Conservation (phyloP, 495 filamentous ascomycete species). For the Penicillium cosmopolitanum region DNA sequence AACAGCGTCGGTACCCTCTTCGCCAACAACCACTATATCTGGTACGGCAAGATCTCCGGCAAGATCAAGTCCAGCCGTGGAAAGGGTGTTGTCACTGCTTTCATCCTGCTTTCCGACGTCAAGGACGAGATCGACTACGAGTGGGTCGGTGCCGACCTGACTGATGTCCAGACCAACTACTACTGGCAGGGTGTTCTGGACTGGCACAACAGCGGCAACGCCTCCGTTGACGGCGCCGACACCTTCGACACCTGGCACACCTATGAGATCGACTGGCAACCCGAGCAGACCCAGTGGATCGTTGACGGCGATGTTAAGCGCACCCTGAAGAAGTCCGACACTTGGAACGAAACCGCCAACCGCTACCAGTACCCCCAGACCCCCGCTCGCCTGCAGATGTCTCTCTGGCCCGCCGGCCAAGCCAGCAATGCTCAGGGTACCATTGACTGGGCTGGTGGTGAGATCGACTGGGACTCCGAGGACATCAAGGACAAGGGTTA, state of each 20-base stretch:
- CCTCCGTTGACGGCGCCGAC: slow-evolving; percentile 60
- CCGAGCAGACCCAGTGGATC: slow-evolving; percentile 81
- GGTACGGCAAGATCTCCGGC: slow-evolving; percentile 93
- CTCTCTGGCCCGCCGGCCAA: slow-evolving; percentile 92
- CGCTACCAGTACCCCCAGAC: slow-evolving; percentile 91
- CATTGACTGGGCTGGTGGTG: slow-evolving; percentile 87
- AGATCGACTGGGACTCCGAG: slow-evolving; percentile 80
- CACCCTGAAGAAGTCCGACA: slow-evolving; percentile 70
- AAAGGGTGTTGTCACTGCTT: slow-evolving; percentile 88
- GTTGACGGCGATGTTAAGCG: slow-evolving; percentile 80
- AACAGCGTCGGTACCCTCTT: slow-evolving; percentile 84
- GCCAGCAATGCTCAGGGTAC: slow-evolving; percentile 81
- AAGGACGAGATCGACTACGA: slow-evolving; percentile 99
- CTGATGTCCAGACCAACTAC: slow-evolving; percentile 86
- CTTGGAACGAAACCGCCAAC: slow-evolving; percentile 82
- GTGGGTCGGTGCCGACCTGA: slow-evolving; percentile 81
- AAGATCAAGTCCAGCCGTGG: slow-evolving; percentile 85
- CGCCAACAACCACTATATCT: slow-evolving; percentile 86
- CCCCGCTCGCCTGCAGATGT: slow-evolving; percentile 89
- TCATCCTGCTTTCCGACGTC: slow-evolving; percentile 91
- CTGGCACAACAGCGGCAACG: slow-evolving; percentile 75
- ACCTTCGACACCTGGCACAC: slow-evolving; percentile 83
- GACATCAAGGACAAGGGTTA: slow-evolving; percentile 85
- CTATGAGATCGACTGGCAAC: slow-evolving; percentile 93
- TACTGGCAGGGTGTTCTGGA: slow-evolving; percentile 94